phyloP scores from a whole-genome alignment of 176 grass and related monocot genomes.

The Raddia guianensis region DNA sequence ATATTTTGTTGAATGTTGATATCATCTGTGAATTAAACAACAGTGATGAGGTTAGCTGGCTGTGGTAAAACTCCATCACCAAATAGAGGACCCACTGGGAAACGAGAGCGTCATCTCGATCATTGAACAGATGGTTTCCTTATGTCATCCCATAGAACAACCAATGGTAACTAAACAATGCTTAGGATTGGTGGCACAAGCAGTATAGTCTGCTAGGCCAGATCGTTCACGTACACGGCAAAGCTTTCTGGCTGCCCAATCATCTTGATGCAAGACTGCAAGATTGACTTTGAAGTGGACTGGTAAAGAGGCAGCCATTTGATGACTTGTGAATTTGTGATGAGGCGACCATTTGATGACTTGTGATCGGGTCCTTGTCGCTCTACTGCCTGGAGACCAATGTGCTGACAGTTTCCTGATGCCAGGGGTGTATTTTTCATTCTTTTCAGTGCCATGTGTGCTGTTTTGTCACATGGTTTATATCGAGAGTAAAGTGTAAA shows the following conservation, averaged over 20 bases:
- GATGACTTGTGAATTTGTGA: not conserved
- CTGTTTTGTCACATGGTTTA: constrained; percentile 36
- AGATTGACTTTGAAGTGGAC: constrained; percentile 27
- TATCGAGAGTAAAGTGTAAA: constrained; percentile 45
- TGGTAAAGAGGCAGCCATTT: constrained; percentile 24
- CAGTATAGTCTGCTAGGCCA: constrained; percentile 31
- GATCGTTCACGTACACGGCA: not conserved
- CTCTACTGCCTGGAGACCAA: constrained; percentile 2
- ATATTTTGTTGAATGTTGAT: constrained; percentile 21
- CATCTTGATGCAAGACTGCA: constrained; percentile 21
- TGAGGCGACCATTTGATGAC: constrained; percentile 14
- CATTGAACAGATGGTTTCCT: constrained; percentile 45
- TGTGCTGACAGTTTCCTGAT: constrained; percentile 38
- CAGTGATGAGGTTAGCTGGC: constrained; percentile 78
- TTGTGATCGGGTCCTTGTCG: constrained; percentile 7
- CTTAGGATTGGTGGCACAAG: constrained; percentile 26
- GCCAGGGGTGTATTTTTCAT: constrained; percentile 17
- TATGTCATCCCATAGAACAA: constrained; percentile 40
- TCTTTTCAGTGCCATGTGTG: constrained; percentile 14
- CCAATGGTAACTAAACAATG: constrained; percentile 31
- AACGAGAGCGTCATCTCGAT: constrained; percentile 53
- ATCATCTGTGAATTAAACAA: constrained; percentile 41
- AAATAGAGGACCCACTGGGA: constrained; percentile 53
- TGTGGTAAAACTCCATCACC: constrained; percentile 77
- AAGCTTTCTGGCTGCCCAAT: not conserved